phyloP scores from a whole-genome alignment of 2,329 filamentous ascomycete genomes.

The Trichoderma atroviride region DNA sequence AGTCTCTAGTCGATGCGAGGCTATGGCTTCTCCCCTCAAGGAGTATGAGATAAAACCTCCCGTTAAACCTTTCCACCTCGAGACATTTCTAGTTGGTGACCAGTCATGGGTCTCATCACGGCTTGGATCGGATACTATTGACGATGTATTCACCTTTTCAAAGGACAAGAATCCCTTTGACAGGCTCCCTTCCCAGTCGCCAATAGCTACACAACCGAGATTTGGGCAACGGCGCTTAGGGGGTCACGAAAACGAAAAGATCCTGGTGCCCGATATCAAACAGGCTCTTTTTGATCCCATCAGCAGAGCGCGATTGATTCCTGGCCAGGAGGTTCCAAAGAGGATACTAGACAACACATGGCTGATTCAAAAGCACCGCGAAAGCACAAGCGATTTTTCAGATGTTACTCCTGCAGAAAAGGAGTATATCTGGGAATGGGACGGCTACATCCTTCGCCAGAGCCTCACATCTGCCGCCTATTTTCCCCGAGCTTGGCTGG shows the following conservation, averaged over 20 bases:
- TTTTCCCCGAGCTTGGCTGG: constrained; percentile 54
- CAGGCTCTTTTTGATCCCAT: constrained; percentile 61
- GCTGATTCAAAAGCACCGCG: constrained; percentile 62
- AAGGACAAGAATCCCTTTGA: constrained; percentile 30
- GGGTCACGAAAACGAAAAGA: constrained; percentile 35
- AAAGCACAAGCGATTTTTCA: constrained; percentile 59
- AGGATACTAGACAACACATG: constrained; percentile 52
- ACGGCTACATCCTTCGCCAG: constrained; percentile 55
- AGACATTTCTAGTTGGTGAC: constrained; percentile 49
- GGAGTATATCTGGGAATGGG: constrained; percentile 63
- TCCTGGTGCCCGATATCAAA: constrained; percentile 52
- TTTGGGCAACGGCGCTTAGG: constrained; percentile 17
- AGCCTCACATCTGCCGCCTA: constrained; percentile 56
- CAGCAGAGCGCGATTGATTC: constrained; percentile 55
- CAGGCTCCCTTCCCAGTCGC: constrained; percentile 34
- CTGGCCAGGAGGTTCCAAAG: constrained; percentile 52
- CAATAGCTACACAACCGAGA: constrained; percentile 28
- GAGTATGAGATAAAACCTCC: constrained; percentile 49
- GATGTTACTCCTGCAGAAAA: constrained; percentile 58
- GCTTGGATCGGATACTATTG: constrained; percentile 40
- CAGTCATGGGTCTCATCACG: constrained; percentile 50
- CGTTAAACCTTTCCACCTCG: constrained; percentile 49
- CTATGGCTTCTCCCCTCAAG: constrained; percentile 38
- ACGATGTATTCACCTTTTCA: constrained; percentile 35
- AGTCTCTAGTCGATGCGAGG: constrained; percentile 41